Evolutionary conservation across 192 early-diverging fungal genomes (phyloP), one percentile per base, ranked within the genome.

Genomic region (Ambispora gerdemannii): DNA sequence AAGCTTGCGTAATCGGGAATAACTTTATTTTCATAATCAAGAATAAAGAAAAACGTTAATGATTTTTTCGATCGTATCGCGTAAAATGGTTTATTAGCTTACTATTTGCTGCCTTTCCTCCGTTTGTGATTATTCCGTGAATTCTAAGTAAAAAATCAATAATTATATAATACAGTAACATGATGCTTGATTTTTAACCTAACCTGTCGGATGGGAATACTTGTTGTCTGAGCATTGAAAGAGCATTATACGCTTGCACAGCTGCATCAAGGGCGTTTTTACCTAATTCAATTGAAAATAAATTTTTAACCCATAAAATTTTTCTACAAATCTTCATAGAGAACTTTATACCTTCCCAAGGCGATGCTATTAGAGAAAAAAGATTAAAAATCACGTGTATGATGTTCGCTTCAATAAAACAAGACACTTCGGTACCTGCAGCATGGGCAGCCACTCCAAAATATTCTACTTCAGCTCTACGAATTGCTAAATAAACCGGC

Each of bases 201-300:
- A 36, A 70, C 78, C 86, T 82, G 63, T 83, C 77, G 30, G 81
- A 84, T 2, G 90, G 87, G 13, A 82, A 73, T n/a, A 88, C 80
- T 70, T 93, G 90, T 64, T 93, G 88, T 56, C 93, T 82, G 73
- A 92, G 71, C 66, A 89, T 79, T 17, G 84, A 83, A 47, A 92
- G 78, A 19, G 74, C 80, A 32, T 85, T 83, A 80, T 89, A 88
- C 2, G 88, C 85, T 38, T 81, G 77, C 2, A 84, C 81, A 24
- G 87, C 70, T 3, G 91, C 92, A 76, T 93, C 90, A 28, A 93
- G 81, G 0, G 93, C 92, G 76, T 95, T 95, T 49, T 88, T 74
- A 38, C 89, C 88, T 81, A 66, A 25, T 13, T 24, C 15, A 43
- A 43, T 10, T 15, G 38, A 43, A 10, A 43, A 10, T 43, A 10